Evolutionary conservation across 306 rosid species (phyloP), one percentile per base, ranked within the genome.

Genomic region (Delonix regia): DNA sequence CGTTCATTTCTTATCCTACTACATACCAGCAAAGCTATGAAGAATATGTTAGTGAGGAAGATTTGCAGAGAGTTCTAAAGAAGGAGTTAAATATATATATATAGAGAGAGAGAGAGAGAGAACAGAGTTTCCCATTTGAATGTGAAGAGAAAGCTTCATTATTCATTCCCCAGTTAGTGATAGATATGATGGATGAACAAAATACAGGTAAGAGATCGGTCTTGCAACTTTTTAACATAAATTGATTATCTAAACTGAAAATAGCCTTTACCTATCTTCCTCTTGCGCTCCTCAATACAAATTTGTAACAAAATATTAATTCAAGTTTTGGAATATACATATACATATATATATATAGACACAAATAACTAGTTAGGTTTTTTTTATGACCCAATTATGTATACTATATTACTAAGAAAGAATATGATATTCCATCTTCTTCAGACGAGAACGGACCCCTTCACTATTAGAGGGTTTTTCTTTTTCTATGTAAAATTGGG

Each of bases 191-290:
- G 51, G 70, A 82, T 15, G 65, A 82, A 71, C 70, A 82, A 34
- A 44, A 71, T 16, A 72, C 2, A 47, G 63, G 49, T 11, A 34
- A 38, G 38, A 15, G 51, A 73, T 82, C 67, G 61, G 70, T 55
- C 22, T 64, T 33, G n/a, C 19, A 71, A 62, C 53, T 34, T 8
- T 71, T 51, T 44, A 63, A 64, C 18, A 33, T 53, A 65, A 77
- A 52, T 76, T 76, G 69, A 70, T 82, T 51, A 51, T 76, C 53
- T 52, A 61, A 61, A 69, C 2, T 6, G 36, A 76, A 76, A 76
- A 33, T 1, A 39, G 27, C 22, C 12, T 24, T 36, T 73, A 55
- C 59, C 68, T 41, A 14, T 47, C 10, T 44, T 3, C 48, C 10
- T 15, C 10, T 1, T 44, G 15, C 33, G 33, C 33, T 1, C 48